Conservation (phyloP, 139 green algal species). For the Picochlorum sp. region DNA sequence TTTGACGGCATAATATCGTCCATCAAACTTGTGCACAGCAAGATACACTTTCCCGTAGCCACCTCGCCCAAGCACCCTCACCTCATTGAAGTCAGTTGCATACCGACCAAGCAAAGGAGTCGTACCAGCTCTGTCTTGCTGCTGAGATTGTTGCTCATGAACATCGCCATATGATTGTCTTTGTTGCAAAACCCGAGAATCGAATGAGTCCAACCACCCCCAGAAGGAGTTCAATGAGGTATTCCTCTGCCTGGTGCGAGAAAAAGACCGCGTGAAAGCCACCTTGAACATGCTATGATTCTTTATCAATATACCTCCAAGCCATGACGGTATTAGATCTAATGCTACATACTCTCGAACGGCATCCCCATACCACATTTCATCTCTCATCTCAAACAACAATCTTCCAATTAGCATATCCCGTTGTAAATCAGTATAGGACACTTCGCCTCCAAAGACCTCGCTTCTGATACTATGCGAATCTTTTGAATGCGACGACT, state of each 20-base stretch:
- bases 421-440: slow-evolving; percentile 14
- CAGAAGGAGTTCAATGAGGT: background rate
- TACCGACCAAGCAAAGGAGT: slow-evolving; percentile 32
- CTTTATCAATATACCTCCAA: slow-evolving; percentile 54
- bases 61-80: slow-evolving; percentile 64
- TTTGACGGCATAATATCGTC: slow-evolving; percentile 86
- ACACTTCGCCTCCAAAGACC: background rate
- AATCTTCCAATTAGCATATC: slow-evolving; percentile 63
- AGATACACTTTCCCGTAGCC: slow-evolving; percentile 80
- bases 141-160: too few species aligned
- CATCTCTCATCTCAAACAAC: slow-evolving; percentile 35
- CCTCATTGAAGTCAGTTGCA: slow-evolving; percentile 62
- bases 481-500: too few species aligned
- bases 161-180: background rate
- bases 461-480: background rate
- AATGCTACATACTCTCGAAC: background rate
- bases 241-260: background rate
- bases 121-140: background rate
- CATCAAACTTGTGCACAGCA: slow-evolving; percentile 68
- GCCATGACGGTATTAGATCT: slow-evolving; percentile 66
- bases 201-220: background rate
- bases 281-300: slow-evolving; percentile 56
- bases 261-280: slow-evolving; percentile 36
- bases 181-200: background rate
- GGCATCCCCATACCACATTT: background rate